Evolutionary conservation across 257 asterid genomes (phyloP), one percentile per base, ranked within the genome.

Genomic region (Hygrophila difformis): DNA sequence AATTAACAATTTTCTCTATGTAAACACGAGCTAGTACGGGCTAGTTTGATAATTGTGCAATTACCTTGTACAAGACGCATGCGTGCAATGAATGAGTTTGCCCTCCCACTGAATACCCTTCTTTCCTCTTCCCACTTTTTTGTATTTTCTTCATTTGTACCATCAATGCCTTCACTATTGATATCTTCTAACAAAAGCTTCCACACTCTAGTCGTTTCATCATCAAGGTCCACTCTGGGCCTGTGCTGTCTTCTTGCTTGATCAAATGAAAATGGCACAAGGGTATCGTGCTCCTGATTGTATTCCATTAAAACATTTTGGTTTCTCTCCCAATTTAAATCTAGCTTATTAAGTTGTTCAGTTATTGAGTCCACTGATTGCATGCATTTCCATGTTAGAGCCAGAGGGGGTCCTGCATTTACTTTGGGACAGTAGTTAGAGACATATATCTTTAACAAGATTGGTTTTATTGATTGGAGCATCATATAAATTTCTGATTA

Each of bases 21-120:
- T 45, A 23, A 35, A 48, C 29, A 40, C 38, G 24, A 14, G 43
- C 47, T 23, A 33, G 47, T 39, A 46, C 14, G 31, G 31, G 31
- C 7, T 26, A 9, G 10, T 33, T 33, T 26, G 31, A 33, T 5
- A 1, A 33, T 2, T 33, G 10, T 9, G 5, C 29, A 24, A 51
- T 47, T 74, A 81, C 87, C 93, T 81, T 77, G 93, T 49, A 77
- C 75, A 44, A 77, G 81, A 64, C 74, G 87, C 93, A 81, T 81
- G 60, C 84, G 84, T 26, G 82, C 82, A 55, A 81, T 77, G 60
- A 81, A 81, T 16, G 93, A 77, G 45, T 66, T 67, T 36, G 85
- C 79, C 55, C 87, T 59, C 48, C 93, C 84, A 11, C 16, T 51
- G 64, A 81, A 81, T 23, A 81, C 69, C 59, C 74, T 56, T 49